phyloP scores from a whole-genome alignment of 2,329 filamentous ascomycete species.

The Aspergillus floridensis region DNA sequence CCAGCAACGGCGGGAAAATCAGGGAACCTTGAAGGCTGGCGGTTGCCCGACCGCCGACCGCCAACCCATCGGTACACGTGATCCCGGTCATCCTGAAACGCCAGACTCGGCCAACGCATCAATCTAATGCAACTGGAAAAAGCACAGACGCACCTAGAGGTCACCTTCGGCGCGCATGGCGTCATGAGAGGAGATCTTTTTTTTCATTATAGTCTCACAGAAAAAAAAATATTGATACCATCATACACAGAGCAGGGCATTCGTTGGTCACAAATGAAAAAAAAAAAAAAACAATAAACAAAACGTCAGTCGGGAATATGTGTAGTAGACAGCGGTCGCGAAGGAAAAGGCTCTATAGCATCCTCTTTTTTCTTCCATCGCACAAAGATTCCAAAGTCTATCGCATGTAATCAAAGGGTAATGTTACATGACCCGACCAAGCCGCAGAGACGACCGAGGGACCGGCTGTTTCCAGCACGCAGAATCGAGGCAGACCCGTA shows the following conservation, averaged over 20 bases:
- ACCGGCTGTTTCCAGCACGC: conserved; percentile 26
- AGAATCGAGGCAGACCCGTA: neutral
- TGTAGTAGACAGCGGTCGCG: conserved; percentile 16
- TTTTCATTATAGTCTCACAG: conserved; percentile 25
- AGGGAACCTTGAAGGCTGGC: neutral
- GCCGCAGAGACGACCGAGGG: conserved; percentile 15
- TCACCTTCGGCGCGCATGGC: neutral
- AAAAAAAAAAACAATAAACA: conserved; percentile 19
- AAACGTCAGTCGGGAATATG: conserved; percentile 18
- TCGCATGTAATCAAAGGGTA: conserved; percentile 37
- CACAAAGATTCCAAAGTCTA: conserved; percentile 28
- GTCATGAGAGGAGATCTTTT: conserved; percentile 27
- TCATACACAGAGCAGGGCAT: conserved; percentile 18
- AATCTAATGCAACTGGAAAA: neutral
- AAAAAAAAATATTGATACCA: conserved; percentile 25
- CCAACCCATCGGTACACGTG: neutral
- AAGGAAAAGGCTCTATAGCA: conserved; percentile 25
- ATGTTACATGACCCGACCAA: conserved; percentile 39
- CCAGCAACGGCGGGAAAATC: neutral
- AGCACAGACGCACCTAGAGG: neutral
- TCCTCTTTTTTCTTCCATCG: conserved; percentile 20
- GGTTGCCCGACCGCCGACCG: neutral
- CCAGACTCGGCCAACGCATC: conserved; percentile 2
- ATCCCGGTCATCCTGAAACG: neutral
- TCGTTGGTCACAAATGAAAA: conserved; percentile 12